These are phyloP conservation scores for Halenospora varia DNA, from an alignment of 495 filamentous ascomycete species.

Conservation along the genomic window DNA sequence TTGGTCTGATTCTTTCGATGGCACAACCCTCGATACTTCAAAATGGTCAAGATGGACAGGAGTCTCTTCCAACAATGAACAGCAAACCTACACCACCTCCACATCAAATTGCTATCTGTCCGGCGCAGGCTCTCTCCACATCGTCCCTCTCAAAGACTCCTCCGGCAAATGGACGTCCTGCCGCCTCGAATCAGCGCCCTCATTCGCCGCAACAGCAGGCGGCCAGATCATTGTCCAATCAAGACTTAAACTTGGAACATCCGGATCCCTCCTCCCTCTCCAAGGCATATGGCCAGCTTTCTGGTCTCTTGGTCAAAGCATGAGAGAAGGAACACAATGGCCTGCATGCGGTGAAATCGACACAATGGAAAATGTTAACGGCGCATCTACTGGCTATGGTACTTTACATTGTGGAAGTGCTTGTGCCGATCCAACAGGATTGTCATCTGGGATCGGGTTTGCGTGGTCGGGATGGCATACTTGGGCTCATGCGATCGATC, in stretches of 20 bases:
- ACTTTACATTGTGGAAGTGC: constrained; percentile 43
- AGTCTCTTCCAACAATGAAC: constrained; percentile 35
- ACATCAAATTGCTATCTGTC: constrained; percentile 36
- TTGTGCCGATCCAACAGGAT: constrained; percentile 44
- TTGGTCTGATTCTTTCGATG: constrained; percentile 14
- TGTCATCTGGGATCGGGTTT: constrained; percentile 28
- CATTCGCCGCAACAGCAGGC: constrained; percentile 38
- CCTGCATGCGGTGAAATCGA: constrained; percentile 49
- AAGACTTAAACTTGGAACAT: constrained; percentile 39
- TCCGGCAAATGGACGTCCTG: constrained; percentile 44
- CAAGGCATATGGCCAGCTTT: constrained; percentile 52
- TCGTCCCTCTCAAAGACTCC: constrained; percentile 32
- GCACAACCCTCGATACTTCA: background rate
- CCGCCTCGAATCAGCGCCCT: constrained; percentile 41
- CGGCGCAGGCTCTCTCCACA: constrained; percentile 39
- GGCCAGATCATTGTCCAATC: constrained; percentile 37
- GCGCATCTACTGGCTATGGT: constrained; percentile 37
- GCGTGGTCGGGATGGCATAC: constrained; percentile 42
- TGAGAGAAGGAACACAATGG: constrained; percentile 38
- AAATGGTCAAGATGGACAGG: constrained; percentile 13
- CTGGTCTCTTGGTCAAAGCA: constrained; percentile 44
- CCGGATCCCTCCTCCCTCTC: constrained; percentile 30
- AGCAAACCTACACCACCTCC: constrained; percentile 36
- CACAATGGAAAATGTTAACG: constrained; percentile 46
- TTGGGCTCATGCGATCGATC: constrained; percentile 43